Evolutionary conservation across 495 filamentous ascomycete species (phyloP), one percentile per base, ranked within the genome.

Genomic region (Penicillium silybi): DNA sequence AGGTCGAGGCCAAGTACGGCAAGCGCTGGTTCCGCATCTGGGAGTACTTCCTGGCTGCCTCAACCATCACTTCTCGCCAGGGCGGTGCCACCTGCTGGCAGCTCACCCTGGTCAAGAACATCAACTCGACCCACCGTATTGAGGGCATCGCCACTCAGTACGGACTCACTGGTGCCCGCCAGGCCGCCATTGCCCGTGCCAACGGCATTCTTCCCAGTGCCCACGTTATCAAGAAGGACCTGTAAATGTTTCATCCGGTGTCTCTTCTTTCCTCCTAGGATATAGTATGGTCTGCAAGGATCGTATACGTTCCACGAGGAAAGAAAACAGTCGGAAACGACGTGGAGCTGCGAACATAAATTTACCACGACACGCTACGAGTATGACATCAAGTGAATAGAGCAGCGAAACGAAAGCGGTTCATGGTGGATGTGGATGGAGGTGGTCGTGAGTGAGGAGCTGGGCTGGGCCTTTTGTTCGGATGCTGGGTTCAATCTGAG

Each of bases 21-120:
- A 86, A 87, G 56, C 77, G 88, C 58, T 98, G 93, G 93, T 98
- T 90, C 80, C 85, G 92, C 70, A 95, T 97, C 68, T 98, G 93
- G 93, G 92, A 97, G 68, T 97, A 84, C 78, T 98, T 98, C 85
- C 85, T 98, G 56, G 90, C 95, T 46, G 87, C 83, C 62, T 90
- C 90, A 3, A 96, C 90, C 62, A 97, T 98, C 72, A 84, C 86
- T 66, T 91, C 92, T 25, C 86, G 93, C 61, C 93, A 98, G 73
- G 93, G 93, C 52, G 80, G 78, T 59, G 95, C 93, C 44, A 92
- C 91, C 39, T 97, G 95, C 82, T 98, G 87, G 77, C 95, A 97
- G 77, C 91, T 98, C 68, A 87, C 81, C 41, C 72, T 95, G 44
- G 89, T 96, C 70, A 98, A 98, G 87, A 98, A 97, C 73, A 81